Conservation (phyloP, 352 stramenopile species). For the Halophytophthora batemanensis region DNA sequence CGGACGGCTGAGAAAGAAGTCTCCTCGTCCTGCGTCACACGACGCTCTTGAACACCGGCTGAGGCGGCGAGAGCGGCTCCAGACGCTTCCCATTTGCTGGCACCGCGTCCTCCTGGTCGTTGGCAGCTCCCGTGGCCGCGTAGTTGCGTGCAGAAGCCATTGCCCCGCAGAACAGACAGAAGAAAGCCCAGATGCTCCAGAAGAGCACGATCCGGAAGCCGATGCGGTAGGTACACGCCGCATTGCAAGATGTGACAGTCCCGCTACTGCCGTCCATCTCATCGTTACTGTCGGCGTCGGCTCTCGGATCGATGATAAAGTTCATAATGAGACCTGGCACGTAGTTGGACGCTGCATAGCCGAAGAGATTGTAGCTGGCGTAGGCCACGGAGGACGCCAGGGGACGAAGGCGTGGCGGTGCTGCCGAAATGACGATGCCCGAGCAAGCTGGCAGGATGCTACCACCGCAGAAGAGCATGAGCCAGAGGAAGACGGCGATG, state of each 20-base stretch:
- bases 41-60: slow-evolving; percentile 18
- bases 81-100: slow-evolving; percentile 16
- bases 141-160: slow-evolving; percentile 37
- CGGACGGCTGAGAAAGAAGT: background rate
- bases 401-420: slow-evolving; percentile 55
- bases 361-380: slow-evolving; percentile 84
- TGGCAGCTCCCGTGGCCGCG: slow-evolving; percentile 7
- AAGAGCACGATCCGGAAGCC: slow-evolving; percentile 81
- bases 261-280: slow-evolving; percentile 1
- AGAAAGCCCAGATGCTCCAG: slow-evolving; percentile 73
- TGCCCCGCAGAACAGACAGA: slow-evolving; percentile 49
- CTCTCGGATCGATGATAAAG: slow-evolving; percentile 56
- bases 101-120: slow-evolving; percentile 3
- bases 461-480: slow-evolving; percentile 83
- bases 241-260: slow-evolving; percentile 39
- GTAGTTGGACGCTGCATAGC: slow-evolving; percentile 84
- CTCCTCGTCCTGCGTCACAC: slow-evolving; percentile 11
- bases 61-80: slow-evolving; percentile 3
- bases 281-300: slow-evolving; percentile 18
- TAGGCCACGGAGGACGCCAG: slow-evolving; percentile 79
- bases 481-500: slow-evolving; percentile 75
- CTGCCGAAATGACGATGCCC: slow-evolving; percentile 79
- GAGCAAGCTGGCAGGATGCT: slow-evolving; percentile 72
- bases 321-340: slow-evolving; percentile 81
- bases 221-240: slow-evolving; percentile 76